Base-by-base conservation (phyloP, 306 rosid species). In the Begonia fuchsioides region DNA sequence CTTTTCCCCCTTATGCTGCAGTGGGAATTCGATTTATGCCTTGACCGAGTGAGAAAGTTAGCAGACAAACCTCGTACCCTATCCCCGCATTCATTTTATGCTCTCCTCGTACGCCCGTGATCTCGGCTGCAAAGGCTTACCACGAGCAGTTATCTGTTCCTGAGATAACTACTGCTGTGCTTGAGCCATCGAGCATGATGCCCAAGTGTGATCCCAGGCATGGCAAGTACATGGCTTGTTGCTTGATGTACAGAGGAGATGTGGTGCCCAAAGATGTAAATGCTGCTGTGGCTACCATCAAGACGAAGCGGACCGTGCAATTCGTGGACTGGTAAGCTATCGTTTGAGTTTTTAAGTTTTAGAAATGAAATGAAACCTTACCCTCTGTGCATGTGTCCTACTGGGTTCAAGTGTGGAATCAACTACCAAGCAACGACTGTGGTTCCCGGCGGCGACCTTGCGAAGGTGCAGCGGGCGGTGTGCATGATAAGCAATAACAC, bases 341-440 rank as follows among this genome's bases (percentile, higher is more conserved):
- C 32, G 6, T 20, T 20, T 20, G 6, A 2, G 2, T 19, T 19
- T 19, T 19, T 1, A 20, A 20, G 1, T 20, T 20, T 20, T 20
- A 3, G 6, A 7, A 3, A 19, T 2, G 3, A 19, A 19, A 19
- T 2, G 3, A 19, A 19, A 2, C 26, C 2, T 19, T 3, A 19
- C 3, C 26, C 3, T 2, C 3, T 19, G 38, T 60, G 39, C 50
- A 81, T 86, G 93, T 77, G 93, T 53, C 94, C 94, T 26, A 83
- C 94, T 52, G 94, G 94, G 50, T 83, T 83, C 76, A 83, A 83
- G 67, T 83, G 94, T 48, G 94, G 94, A 2, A 83, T 83, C 6
- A 83, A 79, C 73, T 79, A 76, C 58, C 82, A 83, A 64, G 61
- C 94, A 12, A 88, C 88, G 39, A 61, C 80, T 3, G 76, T 76